Evolutionary conservation across 257 asterid genomes (phyloP), one percentile per base, ranked within the genome.

Genomic region (Solanum piurae): DNA sequence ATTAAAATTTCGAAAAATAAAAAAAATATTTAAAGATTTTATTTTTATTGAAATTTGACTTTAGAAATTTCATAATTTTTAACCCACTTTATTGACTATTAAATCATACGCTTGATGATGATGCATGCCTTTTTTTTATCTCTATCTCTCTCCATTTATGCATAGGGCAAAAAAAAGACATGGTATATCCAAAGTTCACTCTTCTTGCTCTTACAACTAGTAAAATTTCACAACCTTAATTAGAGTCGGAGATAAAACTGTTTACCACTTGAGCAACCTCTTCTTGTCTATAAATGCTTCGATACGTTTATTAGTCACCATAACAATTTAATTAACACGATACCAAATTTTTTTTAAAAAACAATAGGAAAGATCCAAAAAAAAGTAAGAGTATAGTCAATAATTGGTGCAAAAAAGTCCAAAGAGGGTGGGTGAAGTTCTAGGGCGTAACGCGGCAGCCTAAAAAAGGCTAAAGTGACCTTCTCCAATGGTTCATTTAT

Each of bases 351-450:
- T 29, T 29, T 29, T 29, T 29, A 4, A 33, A 33, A 14, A 12
- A 6, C 20, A 68, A 33, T 8, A 0, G 9, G 12, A 77, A 77
- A 14, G 23, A 77, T 42, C 25, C 84, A 25, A 77, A 76, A 77
- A 5, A 18, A 21, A 21, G 0, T 21, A n/a, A 76, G 14, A 25
- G 37, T 6, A 12, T 14, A 44, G 84, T 79, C 84, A 79, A 76
- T 76, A 40, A 44, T 44, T 44, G 40, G 66, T 27, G 85, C 62
- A 16, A 29, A 16, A 44, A 79, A 79, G 66, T 79, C 66, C 66
- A 44, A 79, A 14, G 38, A n/a, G n/a, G 66, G 85, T 79, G 27
- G 85, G 85, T 79, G 85, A 79, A 12, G 18, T 27, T 79, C 66
- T 62, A 14, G 13, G 8, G 62, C 36, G 62, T 40, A 77, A 77